Conservation (phyloP, 2,329 filamentous ascomycete species). For the Talaromyces verruculosus region DNA sequence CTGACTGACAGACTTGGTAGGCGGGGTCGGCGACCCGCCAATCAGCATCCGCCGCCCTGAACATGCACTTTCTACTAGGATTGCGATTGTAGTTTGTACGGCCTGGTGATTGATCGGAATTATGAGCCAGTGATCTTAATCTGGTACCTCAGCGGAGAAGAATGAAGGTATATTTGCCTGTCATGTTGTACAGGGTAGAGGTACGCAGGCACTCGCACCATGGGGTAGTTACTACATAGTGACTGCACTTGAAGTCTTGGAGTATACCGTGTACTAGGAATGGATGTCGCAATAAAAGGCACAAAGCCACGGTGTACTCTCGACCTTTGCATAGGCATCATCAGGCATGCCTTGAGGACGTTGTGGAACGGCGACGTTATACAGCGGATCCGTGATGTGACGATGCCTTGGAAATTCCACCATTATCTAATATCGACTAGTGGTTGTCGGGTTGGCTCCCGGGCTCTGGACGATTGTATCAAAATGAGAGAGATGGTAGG, state of each 20-base stretch:
- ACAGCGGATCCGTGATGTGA: not conserved
- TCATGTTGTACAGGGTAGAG: not conserved
- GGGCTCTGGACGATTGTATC: not conserved
- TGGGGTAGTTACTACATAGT: not conserved
- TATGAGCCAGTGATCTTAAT: not conserved
- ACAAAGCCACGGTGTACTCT: not conserved
- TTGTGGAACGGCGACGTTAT: not conserved
- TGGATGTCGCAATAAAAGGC: slow-evolving; percentile 1
- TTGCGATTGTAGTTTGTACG: not conserved
- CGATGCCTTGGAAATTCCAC: not conserved
- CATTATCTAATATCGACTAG: not conserved
- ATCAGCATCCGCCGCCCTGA: not conserved
- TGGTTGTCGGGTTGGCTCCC: not conserved
- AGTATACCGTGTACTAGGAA: not conserved
- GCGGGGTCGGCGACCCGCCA: slow-evolving; percentile 2
- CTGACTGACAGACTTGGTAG: not conserved
- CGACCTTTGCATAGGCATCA: not conserved
- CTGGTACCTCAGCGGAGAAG: not conserved
- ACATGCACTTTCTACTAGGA: not conserved
- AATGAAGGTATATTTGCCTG: not conserved
- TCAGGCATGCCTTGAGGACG: not conserved
- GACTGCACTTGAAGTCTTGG: not conserved
- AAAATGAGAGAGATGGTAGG: not conserved
- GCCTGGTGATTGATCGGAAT: not conserved
- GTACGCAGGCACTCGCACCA: not conserved